A percentile compares a stretch with the other conserved stretches of the same genome.
Conservation (phyloP, 208 protist genomes). For the Trypanosoma platydactyli region DNA sequence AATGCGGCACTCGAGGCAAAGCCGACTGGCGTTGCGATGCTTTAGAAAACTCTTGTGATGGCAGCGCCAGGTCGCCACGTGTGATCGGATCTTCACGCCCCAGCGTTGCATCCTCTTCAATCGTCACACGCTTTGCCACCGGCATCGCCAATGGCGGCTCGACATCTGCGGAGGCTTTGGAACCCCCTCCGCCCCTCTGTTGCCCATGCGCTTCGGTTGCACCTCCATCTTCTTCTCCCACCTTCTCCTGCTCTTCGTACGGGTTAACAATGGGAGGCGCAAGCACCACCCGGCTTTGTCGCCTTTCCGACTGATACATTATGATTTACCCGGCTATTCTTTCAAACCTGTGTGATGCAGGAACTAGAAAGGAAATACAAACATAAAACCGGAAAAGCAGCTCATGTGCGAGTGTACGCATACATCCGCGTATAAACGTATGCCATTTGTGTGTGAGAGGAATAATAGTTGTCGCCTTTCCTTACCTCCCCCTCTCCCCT, state of each 20-base stretch:
- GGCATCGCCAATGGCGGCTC: no score
- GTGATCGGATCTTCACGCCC: not conserved
- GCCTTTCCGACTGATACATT: not conserved
- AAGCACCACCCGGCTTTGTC: not conserved
- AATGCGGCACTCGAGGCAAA: not conserved
- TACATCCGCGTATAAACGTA: not conserved
- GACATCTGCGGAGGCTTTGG: no score
- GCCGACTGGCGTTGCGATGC: not conserved
- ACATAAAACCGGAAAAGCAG: not conserved
- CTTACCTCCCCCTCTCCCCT: no score
- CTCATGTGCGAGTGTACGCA: not conserved
- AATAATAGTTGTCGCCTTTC: no score
- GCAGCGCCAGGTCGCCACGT: not conserved
- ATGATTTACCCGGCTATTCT: not conserved
- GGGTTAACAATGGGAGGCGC: slow-evolving; percentile 8
- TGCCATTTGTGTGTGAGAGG: no score
- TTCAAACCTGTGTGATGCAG: not conserved
- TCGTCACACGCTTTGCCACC: no score
- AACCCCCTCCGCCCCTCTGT: no score
- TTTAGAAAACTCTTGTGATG: not conserved
- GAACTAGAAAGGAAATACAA: not conserved
- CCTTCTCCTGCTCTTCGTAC: slow-evolving; percentile 7
- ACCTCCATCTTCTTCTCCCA: no score
- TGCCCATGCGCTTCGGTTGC: no score
- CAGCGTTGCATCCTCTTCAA: not conserved